Evolutionary conservation across 1,284 basidiomycete species (phyloP), one percentile per base, ranked within the genome.

Genomic region (Leucoagaricus sp.): DNA sequence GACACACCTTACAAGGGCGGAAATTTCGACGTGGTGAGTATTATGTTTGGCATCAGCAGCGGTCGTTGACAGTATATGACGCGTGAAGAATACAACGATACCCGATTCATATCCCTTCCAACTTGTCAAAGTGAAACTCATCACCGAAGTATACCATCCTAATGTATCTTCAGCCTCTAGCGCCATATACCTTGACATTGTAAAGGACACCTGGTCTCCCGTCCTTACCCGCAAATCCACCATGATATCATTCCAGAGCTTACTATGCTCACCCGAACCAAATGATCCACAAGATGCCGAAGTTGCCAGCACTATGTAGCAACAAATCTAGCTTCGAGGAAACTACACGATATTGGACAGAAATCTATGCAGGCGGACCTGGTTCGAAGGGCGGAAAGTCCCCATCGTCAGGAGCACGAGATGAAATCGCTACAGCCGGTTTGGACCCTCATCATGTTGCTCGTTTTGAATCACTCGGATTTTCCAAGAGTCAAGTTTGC

Each of bases 221-320:
- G 93, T 97, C 40, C 83, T 96, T 61, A 99, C 97, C 1, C 87
- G 99, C 69, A 98, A 98, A 70, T 96, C 94, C 26, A 98, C 96
- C 0, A 80, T 99, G 66, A 96, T 99, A 71, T 97, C 95, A 0
- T 82, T 99, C 15, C 97, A 98, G 70, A 94, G 91, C 26, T 81
- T 99, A 10, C 80, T 99, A n/a, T 98, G 95, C 75, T 93, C 91
- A 2, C 97, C 96, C 0, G 95, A 98, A 70, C 97, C 96, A 12
- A 92, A 91, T 64, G 97, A 99, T 69, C 97, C 96, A 0, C 96
- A 98, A 75, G 97, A 98, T 68, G 96, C 97, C 0, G 95, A 98
- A 75, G 94, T 98, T 7, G 97, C 96, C 13, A 98, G 69, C 96
- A 98, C 72, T 99, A 94, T 69, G 87, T 93, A 91, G 93, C 2